phyloP scores from a whole-genome alignment of 2,329 filamentous ascomycete genomes.

The Scedosporium boydii region DNA sequence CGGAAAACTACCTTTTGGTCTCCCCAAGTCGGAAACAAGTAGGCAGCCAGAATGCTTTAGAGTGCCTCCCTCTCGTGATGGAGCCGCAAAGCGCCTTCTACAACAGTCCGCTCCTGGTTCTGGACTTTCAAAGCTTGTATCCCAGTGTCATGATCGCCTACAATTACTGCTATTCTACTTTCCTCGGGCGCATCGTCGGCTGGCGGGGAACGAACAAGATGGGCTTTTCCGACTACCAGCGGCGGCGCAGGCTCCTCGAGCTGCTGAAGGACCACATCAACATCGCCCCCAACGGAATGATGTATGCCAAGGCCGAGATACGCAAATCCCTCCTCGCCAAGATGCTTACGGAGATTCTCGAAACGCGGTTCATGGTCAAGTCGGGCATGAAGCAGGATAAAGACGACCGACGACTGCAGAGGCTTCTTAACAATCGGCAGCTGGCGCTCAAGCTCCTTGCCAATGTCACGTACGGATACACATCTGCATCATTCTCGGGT shows the following conservation, averaged over 20 bases:
- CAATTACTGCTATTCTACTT: slow-evolving; percentile 98
- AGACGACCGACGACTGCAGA: slow-evolving; percentile 75
- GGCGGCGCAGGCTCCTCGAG: slow-evolving; percentile 58
- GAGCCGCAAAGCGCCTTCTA: slow-evolving; percentile 95
- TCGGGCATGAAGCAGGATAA: slow-evolving; percentile 92
- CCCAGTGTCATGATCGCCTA: slow-evolving; percentile 99
- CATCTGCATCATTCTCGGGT: slow-evolving; percentile 91
- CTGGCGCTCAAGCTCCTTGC: slow-evolving; percentile 90
- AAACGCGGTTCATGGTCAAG: slow-evolving; percentile 97
- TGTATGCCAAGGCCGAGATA: slow-evolving; percentile 80
- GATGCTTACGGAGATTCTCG: slow-evolving; percentile 92
- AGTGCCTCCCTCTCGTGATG: slow-evolving; percentile 93
- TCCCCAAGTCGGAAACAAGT: slow-evolving; percentile 90
- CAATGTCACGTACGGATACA: slow-evolving; percentile 98
- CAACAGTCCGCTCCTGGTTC: slow-evolving; percentile 74
- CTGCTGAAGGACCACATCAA: slow-evolving; percentile 48
- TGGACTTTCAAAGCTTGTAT: slow-evolving; percentile 95
- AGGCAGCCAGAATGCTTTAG: slow-evolving; percentile 84
- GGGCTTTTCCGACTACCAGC: slow-evolving; percentile 60
- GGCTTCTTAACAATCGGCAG: slow-evolving; percentile 85
- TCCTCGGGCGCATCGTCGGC: slow-evolving; percentile 71
- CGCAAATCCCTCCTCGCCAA: slow-evolving; percentile 87
- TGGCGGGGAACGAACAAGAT: slow-evolving; percentile 91
- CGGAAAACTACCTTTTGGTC: slow-evolving; percentile 84
- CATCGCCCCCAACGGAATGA: slow-evolving; percentile 90